Conservation (phyloP, 2,329 filamentous ascomycete species). For the Apiospora phragmitis region DNA sequence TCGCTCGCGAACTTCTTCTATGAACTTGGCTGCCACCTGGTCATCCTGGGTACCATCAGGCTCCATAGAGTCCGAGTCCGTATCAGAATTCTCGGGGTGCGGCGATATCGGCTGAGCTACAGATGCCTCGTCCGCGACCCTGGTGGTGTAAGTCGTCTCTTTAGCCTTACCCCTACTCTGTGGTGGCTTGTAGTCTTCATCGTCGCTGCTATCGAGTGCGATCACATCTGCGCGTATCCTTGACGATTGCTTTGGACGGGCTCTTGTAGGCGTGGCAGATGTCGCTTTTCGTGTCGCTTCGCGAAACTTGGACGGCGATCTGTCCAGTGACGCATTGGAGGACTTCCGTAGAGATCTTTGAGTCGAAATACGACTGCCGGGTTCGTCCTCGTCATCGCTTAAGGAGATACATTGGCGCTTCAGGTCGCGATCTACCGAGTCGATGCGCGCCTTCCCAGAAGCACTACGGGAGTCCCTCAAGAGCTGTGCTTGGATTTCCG, state of each 20-base stretch:
- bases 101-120: not conserved
- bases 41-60: conserved; percentile 30
- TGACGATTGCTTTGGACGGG: not conserved
- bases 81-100: not conserved
- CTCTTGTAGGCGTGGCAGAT: not conserved
- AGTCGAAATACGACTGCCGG: not conserved
- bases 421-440: not conserved
- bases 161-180: conserved; percentile 3
- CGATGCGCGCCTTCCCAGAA: not conserved
- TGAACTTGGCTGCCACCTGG: conserved; percentile 47
- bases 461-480: not conserved
- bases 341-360: not conserved
- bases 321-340: not conserved
- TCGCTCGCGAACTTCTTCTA: conserved; percentile 42
- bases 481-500: not conserved
- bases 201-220: conserved; percentile 27
- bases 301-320: conserved; percentile 4
- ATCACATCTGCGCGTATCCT: conserved; percentile 17
- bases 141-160: not conserved
- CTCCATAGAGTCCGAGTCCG: not conserved
- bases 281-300: not conserved
- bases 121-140: not conserved
- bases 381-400: not conserved
- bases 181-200: conserved; percentile 13
- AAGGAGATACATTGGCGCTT: not conserved